Base-by-base conservation (phyloP, 805 yeast species). In the Candida anglica region DNA sequence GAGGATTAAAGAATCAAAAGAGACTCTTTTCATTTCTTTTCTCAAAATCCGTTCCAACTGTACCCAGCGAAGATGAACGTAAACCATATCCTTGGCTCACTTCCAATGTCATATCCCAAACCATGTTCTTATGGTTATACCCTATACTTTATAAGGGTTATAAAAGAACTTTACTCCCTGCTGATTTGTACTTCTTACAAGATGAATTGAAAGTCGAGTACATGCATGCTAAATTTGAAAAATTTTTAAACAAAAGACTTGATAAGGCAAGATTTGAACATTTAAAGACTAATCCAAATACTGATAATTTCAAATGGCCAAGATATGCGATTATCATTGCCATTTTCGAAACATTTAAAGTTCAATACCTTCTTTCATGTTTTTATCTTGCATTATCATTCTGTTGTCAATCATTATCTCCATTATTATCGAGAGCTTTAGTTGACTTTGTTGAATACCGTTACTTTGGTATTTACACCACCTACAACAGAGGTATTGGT, bases 401-500 rank as follows among this genome's bases (percentile, higher is more conserved):
- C 50, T 48, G 64, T 13, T 63, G 70, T 17, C 62, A 64, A 35
- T 77, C 84, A 1, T 59, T 79, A 19, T 76, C 79, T 23, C 89
- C 95, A 1, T 62, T 86, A 43, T 53, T 86, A 8, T 76, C 86
- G 3, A 75, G 78, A 52, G 66, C 73, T 23, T 62, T 87, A 38
- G 82, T 86, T 40, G 65, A 64, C 27, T 84, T 75, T 44, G 84
- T 85, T n/a, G 77, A 73, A 42, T 50, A 52, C 30, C 69, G 71
- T 33, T 71, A 73, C 6, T 50, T 55, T 17, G 73, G 75, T 6
- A 56, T 69, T 10, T 58, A 60, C 8, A 44, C 57, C 17, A 53
- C 63, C 7, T 59, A 64, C 36, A 81, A 78, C 21, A 63, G 59
- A 27, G 96, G 95, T 38, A 66, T 84, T 14, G 95, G 93, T 6